Evolutionary conservation across 75 land plant species (phyloP).

Genomic region (Picea sitchensis): DNA sequence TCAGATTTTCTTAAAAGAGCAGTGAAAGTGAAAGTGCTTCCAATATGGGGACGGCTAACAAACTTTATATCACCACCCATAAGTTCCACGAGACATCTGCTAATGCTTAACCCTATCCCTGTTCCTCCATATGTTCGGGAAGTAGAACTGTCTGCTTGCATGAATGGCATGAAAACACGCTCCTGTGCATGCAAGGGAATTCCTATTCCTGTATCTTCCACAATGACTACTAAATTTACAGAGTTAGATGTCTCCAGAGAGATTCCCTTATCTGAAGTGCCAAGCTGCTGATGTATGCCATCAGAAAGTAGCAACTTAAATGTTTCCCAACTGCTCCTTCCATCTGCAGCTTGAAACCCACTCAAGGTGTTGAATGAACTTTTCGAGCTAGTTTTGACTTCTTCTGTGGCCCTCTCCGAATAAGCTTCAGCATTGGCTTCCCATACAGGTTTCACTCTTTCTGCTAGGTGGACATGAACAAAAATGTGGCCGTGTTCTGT

Average conservation of each 20-base stretch:
- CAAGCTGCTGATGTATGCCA: constrained; percentile 12
- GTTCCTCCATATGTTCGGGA: constrained; percentile 89
- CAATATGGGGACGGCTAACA: constrained; percentile 60
- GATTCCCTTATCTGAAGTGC: constrained; percentile 10
- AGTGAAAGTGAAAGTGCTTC: constrained; percentile 88
- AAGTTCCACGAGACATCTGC: constrained; percentile 79
- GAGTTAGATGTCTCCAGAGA: constrained; percentile 7
- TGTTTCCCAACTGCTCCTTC: constrained; percentile 56
- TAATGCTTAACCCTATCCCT: constrained; percentile 92
- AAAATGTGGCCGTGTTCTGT: constrained; percentile 84
- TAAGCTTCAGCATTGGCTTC: constrained; percentile 15
- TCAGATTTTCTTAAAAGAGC: constrained; percentile 39
- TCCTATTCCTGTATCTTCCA: constrained; percentile 94
- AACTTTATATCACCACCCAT: constrained; percentile 83
- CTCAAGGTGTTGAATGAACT: constrained; percentile 41
- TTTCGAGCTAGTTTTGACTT: neutral
- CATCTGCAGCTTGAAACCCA: constrained; percentile 62
- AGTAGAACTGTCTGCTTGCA: constrained; percentile 95
- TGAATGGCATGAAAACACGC: constrained; percentile 79
- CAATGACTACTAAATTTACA: constrained; percentile 57
- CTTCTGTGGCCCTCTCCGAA: constrained; percentile 22
- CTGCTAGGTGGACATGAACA: constrained; percentile 69
- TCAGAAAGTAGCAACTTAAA: constrained; percentile 49
- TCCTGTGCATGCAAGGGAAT: constrained; percentile 77
- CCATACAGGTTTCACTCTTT: constrained; percentile 15